Evolutionary conservation across 2,329 filamentous ascomycete genomes (phyloP).

Genomic region (Penicillium carneum): DNA sequence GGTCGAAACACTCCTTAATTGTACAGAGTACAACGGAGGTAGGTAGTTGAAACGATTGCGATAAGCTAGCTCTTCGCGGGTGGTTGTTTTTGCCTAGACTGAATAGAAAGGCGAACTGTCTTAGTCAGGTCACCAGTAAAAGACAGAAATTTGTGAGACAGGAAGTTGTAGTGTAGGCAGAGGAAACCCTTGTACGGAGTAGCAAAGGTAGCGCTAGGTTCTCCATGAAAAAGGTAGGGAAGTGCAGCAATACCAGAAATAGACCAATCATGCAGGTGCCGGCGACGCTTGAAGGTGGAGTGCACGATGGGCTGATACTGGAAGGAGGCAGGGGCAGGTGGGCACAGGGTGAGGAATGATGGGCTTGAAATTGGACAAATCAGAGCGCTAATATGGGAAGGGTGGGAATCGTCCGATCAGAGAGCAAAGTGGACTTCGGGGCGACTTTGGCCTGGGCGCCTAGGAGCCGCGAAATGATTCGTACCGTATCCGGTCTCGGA

Average conservation of each 20-base stretch:
- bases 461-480: constrained; percentile 27
- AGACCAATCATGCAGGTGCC: constrained; percentile 43
- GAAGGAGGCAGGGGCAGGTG: constrained; percentile 28
- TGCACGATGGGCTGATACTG: constrained; percentile 43
- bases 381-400: constrained; percentile 21
- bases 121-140: constrained; percentile 28
- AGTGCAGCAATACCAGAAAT: constrained; percentile 26
- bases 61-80: constrained; percentile 37
- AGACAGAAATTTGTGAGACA: constrained; percentile 15
- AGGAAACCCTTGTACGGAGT: neutral
- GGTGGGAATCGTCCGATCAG: constrained; percentile 33
- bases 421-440: constrained; percentile 23
- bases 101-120: constrained; percentile 19
- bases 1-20: constrained; percentile 8
- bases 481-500: constrained; percentile 29
- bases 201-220: constrained; percentile 24
- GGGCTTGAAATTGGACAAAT: constrained; percentile 31
- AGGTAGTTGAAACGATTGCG: constrained; percentile 23
- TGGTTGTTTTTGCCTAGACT: constrained; percentile 28
- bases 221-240: constrained; percentile 31
- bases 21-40: constrained; percentile 18
- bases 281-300: constrained; percentile 37
- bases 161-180: constrained; percentile 20
- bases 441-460: constrained; percentile 17
- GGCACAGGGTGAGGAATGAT: constrained; percentile 31